Conservation (phyloP, 129 eudicot species). For the Ambrosia trifida region DNA sequence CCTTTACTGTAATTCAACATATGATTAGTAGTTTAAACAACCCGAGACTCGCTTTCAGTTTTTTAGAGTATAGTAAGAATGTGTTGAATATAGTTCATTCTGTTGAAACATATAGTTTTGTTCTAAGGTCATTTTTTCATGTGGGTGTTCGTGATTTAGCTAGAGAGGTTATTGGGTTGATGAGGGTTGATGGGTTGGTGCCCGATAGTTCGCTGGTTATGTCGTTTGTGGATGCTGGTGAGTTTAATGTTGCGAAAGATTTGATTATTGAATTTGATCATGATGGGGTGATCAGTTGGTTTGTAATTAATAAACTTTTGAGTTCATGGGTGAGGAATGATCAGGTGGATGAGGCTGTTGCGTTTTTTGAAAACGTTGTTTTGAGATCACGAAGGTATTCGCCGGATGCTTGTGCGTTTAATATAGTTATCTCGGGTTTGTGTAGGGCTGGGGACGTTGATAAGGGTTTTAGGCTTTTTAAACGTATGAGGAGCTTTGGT, state of each 20-base stretch:
- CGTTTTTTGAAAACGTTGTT: slow-evolving; percentile 53
- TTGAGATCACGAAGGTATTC: slow-evolving; percentile 45
- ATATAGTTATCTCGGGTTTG: slow-evolving; percentile 73
- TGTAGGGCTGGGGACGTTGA: slow-evolving; percentile 55
- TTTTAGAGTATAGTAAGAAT: slow-evolving; percentile 56
- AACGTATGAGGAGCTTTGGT: slow-evolving; percentile 50
- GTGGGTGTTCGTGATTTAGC: slow-evolving; percentile 63
- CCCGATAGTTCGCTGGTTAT: slow-evolving; percentile 37
- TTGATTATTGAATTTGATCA: slow-evolving; percentile 41
- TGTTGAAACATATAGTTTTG: slow-evolving; percentile 49
- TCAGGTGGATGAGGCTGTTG: slow-evolving; percentile 63
- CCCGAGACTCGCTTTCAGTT: slow-evolving; percentile 58
- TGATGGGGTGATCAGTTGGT: slow-evolving; percentile 36
- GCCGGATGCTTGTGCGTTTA: slow-evolving; percentile 64
- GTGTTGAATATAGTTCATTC: slow-evolving; percentile 60
- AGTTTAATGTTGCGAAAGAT: slow-evolving; percentile 50
- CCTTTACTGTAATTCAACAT: slow-evolving; percentile 53
- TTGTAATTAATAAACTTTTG: slow-evolving; percentile 63
- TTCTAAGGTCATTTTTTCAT: slow-evolving; percentile 60
- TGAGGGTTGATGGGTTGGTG: slow-evolving; percentile 54
- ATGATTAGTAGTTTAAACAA: slow-evolving; percentile 33
- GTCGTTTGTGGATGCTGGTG: slow-evolving; percentile 54
- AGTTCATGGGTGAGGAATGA: slow-evolving; percentile 53
- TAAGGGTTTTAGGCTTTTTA: slow-evolving; percentile 55
- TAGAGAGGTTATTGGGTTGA: slow-evolving; percentile 43